Evolutionary conservation across 352 stramenopile genomes (phyloP).

Genomic region (Pythium aquatile): DNA sequence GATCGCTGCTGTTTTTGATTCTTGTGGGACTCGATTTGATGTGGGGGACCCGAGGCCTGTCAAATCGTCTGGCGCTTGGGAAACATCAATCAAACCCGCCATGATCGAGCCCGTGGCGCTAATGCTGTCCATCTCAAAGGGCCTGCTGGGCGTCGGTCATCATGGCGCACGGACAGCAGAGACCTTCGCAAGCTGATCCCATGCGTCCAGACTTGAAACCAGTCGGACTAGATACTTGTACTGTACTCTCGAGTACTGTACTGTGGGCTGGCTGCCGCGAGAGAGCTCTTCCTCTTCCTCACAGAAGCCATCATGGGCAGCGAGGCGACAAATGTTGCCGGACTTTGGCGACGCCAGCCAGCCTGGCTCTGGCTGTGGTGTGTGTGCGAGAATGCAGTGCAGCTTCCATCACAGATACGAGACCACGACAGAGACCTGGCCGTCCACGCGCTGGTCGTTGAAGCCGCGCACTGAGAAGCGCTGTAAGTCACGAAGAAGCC

Average conservation of each 20-base stretch:
- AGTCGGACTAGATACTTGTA: not conserved
- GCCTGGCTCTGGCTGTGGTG: not conserved
- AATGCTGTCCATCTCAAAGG: conserved; percentile 4
- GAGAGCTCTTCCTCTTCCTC: not conserved
- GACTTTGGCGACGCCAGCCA: not conserved
- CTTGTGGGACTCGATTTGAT: not conserved
- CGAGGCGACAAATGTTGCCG: not conserved
- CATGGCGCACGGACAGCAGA: not conserved
- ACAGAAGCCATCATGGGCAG: not conserved
- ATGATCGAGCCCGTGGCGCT: not conserved
- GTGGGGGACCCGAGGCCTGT: not conserved
- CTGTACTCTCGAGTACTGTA: not conserved
- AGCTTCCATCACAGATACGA: conserved; percentile 5
- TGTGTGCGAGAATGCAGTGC: not conserved
- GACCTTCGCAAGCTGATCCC: not conserved
- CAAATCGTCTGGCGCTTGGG: not conserved
- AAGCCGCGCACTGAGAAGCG: conserved; percentile 2
- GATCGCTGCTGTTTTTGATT: not conserved
- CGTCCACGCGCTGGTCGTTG: not conserved
- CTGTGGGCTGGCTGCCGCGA: not conserved
- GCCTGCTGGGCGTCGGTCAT: not conserved
- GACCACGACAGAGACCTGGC: not conserved
- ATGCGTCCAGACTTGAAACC: not conserved
- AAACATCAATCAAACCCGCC: conserved; percentile 1
- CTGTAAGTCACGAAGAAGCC: not conserved